Evolutionary conservation across 306 rosid genomes (phyloP).

Genomic region (Inga laurina): DNA sequence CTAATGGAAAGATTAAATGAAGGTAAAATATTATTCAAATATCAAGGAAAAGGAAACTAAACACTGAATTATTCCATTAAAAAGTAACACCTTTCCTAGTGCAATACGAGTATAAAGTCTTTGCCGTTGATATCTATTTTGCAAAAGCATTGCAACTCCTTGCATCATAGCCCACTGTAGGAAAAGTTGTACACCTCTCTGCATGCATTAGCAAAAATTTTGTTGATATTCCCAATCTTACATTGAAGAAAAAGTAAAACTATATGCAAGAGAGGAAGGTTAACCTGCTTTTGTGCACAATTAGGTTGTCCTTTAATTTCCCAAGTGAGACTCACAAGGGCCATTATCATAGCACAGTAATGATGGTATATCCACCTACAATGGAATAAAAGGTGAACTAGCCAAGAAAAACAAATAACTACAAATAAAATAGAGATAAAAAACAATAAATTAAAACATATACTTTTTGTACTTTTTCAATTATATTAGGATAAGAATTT

Average conservation of each 20-base stretch:
- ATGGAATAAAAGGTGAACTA: conserved; percentile 28
- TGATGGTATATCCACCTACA: conserved; percentile 99
- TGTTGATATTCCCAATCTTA: not conserved
- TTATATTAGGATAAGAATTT: not conserved
- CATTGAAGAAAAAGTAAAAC: not conserved
- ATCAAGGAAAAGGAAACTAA: conserved; percentile 13
- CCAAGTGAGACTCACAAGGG: conserved; percentile 99
- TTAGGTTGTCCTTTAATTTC: conserved; percentile 94
- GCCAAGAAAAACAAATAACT: not conserved
- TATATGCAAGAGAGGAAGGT: conserved; percentile 18
- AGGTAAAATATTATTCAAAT: conserved; percentile 4
- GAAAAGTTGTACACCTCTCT: conserved; percentile 98
- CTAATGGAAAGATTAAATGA: not conserved
- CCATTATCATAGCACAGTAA: conserved; percentile 95
- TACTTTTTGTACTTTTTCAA: not conserved
- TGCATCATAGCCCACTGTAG: conserved; percentile 99
- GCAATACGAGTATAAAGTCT: conserved; percentile 99
- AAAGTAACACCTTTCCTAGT: conserved; percentile 80
- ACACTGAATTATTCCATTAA: not conserved
- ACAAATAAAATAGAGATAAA: not conserved
- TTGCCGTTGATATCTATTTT: conserved; percentile 98
- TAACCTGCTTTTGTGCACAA: conserved; percentile 89
- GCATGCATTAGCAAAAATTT: conserved; percentile 35
- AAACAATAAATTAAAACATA: not conserved
- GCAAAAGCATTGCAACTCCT: conserved; percentile 98